Evolutionary conservation across 2,329 filamentous ascomycete genomes (phyloP), one percentile per base, ranked within the genome.

Genomic region (Aspergillus ustus): DNA sequence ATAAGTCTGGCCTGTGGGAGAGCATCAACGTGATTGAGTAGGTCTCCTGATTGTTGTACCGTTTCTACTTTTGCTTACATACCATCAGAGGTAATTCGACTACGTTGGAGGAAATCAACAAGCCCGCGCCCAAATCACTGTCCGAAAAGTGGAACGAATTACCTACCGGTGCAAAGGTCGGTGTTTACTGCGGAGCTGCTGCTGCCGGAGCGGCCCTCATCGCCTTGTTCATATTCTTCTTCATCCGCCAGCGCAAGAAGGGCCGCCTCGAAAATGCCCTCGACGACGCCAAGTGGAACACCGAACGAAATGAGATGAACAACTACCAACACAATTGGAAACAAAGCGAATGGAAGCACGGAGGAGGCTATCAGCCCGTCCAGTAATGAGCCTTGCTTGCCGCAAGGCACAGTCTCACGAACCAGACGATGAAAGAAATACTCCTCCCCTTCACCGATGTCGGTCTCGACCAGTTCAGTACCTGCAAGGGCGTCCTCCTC

Each of bases 61-160:
- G 15, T 20, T 8, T 31, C 4, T 43, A 25, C 3, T 44, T 19
- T 22, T 51, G 40, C 22, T 15, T 40, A 57, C 59, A 70, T 52
- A 19, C 0, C 22, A 51, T 83, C 70, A 87, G 95, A 57, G 91
- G 96, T 68, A 87, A 87, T 66, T 78, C 80, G 7, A 81, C 85
- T 4, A 83, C 91, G 55, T 64, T 64, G 13, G 59, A 71, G 1
- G 69, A 76, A 53, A 63, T 79, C 45, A 73, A 75, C 69, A 75
- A 78, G 52, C 67, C 73, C 15, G 71, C 72, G 22, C 34, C 67
- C 40, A 71, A 79, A 66, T 69, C 75, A 2, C 28, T 79, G 11
- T 54, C 75, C 15, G 70, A 81, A 62, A 80, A 77, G 64, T 82
- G 79, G 79, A 71, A 69, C 25, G 73, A 78, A 20, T 76, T 86